Evolutionary conservation across 805 yeast genomes (phyloP).

Genomic region (Isabelozyma heimii): DNA sequence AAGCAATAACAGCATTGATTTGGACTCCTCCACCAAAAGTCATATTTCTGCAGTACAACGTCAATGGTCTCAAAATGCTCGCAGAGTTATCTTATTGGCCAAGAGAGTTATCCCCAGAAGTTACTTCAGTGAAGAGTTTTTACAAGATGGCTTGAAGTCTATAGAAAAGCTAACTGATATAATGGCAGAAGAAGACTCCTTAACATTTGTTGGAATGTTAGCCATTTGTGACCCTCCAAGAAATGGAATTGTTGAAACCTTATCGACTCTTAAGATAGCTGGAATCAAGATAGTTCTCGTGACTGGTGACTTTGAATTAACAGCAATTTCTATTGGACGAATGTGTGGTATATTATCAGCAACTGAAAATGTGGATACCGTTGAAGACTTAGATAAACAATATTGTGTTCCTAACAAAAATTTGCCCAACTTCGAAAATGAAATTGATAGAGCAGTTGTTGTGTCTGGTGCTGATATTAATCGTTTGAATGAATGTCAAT

Average conservation of each 20-base stretch:
- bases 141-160: constrained; percentile 1
- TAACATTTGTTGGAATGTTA: constrained; percentile 35
- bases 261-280: constrained; percentile 31
- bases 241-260: constrained; percentile 30
- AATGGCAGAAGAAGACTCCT: constrained; percentile 1
- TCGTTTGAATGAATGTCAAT: constrained; percentile 33
- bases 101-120: constrained; percentile 18
- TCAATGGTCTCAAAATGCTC: constrained; percentile 35
- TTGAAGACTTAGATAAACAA: constrained; percentile 14
- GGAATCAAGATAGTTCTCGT: constrained; percentile 43
- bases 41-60: constrained; percentile 24
- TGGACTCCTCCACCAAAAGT: constrained; percentile 11
- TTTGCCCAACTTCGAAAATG: constrained; percentile 3
- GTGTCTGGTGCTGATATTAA: constrained; percentile 32
- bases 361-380: constrained; percentile 15
- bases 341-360: constrained; percentile 35
- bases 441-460: constrained; percentile 23
- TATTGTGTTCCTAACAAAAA: constrained; percentile 2
- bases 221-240: constrained; percentile 47
- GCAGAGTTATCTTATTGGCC: constrained; percentile 30
- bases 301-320: constrained; percentile 54
- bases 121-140: constrained; percentile 4
- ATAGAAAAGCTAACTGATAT: constrained; percentile 8
- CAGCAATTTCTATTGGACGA: constrained; percentile 50
- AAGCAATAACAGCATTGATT: constrained; percentile 13